Evolutionary conservation across 768 basidiomycete species (phyloP).

Genomic region (Gymnopilus dilepis): DNA sequence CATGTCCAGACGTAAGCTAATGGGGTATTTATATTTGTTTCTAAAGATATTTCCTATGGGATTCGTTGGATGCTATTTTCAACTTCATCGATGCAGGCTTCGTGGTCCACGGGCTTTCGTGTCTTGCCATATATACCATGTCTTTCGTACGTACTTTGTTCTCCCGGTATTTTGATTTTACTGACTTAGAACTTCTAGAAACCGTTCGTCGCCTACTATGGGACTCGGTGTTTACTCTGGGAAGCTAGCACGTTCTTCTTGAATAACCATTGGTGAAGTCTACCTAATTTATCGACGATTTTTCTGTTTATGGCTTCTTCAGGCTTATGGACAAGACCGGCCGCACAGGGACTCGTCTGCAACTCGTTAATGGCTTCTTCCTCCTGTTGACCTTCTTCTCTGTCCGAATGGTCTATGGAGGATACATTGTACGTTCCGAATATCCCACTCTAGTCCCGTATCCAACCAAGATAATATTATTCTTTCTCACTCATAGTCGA

Average conservation of each 20-base stretch:
- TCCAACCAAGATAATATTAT: background rate
- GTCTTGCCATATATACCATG: slow-evolving; percentile 67
- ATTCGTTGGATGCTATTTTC: slow-evolving; percentile 69
- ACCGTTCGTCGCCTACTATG: slow-evolving; percentile 83
- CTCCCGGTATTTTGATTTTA: background rate
- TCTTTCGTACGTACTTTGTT: slow-evolving; percentile 60
- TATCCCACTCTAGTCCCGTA: background rate
- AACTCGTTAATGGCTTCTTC: slow-evolving; percentile 73
- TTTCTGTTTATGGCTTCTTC: background rate
- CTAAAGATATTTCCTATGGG: slow-evolving; percentile 83
- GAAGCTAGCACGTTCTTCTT: slow-evolving; percentile 88
- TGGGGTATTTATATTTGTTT: background rate
- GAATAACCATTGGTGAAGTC: slow-evolving; percentile 80
- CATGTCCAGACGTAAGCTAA: slow-evolving; percentile 4
- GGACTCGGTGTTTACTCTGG: slow-evolving; percentile 80
- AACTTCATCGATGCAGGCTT: slow-evolving; percentile 78
- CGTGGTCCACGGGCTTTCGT: slow-evolving; percentile 77
- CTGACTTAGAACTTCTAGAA: slow-evolving; percentile 40
- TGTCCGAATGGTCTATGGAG: slow-evolving; percentile 76
- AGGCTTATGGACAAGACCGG: slow-evolving; percentile 83
- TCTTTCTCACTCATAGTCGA: slow-evolving; percentile 50
- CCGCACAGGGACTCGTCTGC: slow-evolving; percentile 68
- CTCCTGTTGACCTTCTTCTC: slow-evolving; percentile 73
- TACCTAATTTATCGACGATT: background rate
- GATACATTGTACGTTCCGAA: slow-evolving; percentile 45